Evolutionary conservation across 1,284 basidiomycete genomes (phyloP), one percentile per base, ranked within the genome.

Genomic region (Microbotryomycetes sp.): DNA sequence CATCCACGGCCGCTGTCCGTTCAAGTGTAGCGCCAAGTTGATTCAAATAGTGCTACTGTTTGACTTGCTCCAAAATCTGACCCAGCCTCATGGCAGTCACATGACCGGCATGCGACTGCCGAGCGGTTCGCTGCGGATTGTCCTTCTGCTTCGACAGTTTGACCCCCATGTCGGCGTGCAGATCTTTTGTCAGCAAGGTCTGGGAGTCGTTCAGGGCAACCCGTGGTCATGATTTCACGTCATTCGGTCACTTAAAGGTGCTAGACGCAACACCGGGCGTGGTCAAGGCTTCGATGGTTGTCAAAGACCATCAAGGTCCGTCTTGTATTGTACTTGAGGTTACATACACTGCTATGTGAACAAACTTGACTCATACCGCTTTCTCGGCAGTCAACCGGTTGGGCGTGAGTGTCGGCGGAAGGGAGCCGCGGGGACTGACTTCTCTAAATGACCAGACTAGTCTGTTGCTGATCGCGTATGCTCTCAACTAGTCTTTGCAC

Each of bases 401-500:
- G 9, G 53, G 48, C 3, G 59, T 59, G 24, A 50, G 62, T 31
- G 51, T 45, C 16, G 50, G 55, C 26, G 53, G 48, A 18, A n/a
- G n/a, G 5, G n/a, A 3, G 16, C 23, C n/a, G n/a, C n/a, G n/a
- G n/a, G n/a, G n/a, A n/a, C n/a, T n/a, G n/a, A n/a, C n/a, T n/a
- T n/a, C n/a, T n/a, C n/a, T n/a, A n/a, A n/a, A n/a, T n/a, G n/a
- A n/a, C n/a, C n/a, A n/a, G n/a, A n/a, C n/a, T n/a, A n/a, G n/a
- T n/a, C n/a, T 5, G 15, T n/a, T 23, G 3, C 16, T 31, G 4
- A 24, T n/a, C 24, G 4, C 21, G 57, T 51, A 35, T 51, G 51
- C 15, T 54, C 60, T 16, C 27, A 59, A 18, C 58, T 60, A 78
- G 78, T 81, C 81, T 70, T 84, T 88, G 9, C 91, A 93, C 70